These are phyloP conservation scores for Coniochaeta hoffmannii DNA, from an alignment of 2,329 filamentous ascomycete genomes.

Conservation along the genomic window DNA sequence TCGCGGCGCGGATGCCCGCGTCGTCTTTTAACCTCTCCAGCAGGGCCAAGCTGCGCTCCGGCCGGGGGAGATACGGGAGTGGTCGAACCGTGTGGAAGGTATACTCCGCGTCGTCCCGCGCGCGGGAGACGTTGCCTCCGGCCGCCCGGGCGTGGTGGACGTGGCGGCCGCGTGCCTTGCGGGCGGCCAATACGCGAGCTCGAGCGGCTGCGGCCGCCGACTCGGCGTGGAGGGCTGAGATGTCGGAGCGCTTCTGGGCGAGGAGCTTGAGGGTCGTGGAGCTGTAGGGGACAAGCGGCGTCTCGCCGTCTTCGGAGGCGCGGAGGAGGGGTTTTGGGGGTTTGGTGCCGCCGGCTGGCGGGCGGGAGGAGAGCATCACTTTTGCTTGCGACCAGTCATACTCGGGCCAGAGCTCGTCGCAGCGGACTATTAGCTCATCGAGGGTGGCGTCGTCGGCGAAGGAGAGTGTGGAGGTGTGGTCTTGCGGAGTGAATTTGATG, in stretches of 20 bases:
- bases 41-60: conserved; percentile 62
- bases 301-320: conserved; percentile 14
- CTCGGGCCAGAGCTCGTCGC: conserved; percentile 6
- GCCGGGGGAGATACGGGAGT: conserved; percentile 68
- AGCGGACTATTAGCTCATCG: conserved; percentile 10
- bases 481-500: conserved; percentile 11
- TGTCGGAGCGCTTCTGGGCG: conserved; percentile 16
- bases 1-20: conserved; percentile 74
- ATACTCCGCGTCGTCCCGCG: conserved; percentile 58
- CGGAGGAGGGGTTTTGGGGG: conserved; percentile 18
- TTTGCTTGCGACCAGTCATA: conserved; percentile 18
- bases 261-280: conserved; percentile 20
- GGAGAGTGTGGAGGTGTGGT: conserved; percentile 5
- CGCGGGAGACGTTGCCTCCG: conserved; percentile 18
- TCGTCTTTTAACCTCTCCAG: conserved; percentile 73
- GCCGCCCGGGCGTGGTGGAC: conserved; percentile 3
- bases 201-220: background rate
- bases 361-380: conserved; percentile 15
- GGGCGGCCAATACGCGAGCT: conserved; percentile 8
- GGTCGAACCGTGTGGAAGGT: conserved; percentile 76
- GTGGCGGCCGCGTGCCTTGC: conserved; percentile 3
- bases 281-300: conserved; percentile 15
- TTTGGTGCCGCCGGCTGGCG: conserved; percentile 3
- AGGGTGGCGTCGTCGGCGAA: conserved; percentile 9
- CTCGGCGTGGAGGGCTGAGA: conserved; percentile 16